phyloP scores from a whole-genome alignment of 805 yeast genomes.

The Ogataea zsoltii region DNA sequence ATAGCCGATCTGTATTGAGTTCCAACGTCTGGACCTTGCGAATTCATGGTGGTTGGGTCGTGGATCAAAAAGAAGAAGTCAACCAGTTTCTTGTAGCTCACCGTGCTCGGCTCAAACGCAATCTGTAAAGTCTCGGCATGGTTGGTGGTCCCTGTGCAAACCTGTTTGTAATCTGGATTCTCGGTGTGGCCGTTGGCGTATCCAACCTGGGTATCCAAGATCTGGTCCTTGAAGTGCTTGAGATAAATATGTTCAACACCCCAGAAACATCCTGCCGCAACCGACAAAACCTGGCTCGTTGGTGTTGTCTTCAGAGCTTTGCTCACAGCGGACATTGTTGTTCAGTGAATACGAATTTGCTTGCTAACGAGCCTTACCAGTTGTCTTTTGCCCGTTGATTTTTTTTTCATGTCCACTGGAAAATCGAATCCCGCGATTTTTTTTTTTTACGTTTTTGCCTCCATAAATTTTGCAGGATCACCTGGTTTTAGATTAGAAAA shows the following conservation, averaged over 20 bases:
- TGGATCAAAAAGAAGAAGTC: slow-evolving; percentile 90
- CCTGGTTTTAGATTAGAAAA: too few relatives aligned
- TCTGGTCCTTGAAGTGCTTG: slow-evolving; percentile 64
- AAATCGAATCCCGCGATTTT: not conserved
- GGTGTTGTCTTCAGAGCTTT: slow-evolving; percentile 30
- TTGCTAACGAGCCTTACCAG: too few relatives aligned
- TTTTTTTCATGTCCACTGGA: not conserved
- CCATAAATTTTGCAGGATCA: too few relatives aligned
- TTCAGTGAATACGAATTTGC: too few relatives aligned
- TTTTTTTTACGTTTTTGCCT: not conserved
- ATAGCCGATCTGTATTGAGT: slow-evolving; percentile 89
- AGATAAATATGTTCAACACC: slow-evolving; percentile 84
- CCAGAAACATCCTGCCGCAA: slow-evolving; percentile 78
- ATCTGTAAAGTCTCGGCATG: slow-evolving; percentile 85
- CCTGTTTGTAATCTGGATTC: slow-evolving; percentile 65
- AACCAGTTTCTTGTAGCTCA: slow-evolving; percentile 60
- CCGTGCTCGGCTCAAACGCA: slow-evolving; percentile 70
- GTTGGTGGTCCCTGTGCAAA: slow-evolving; percentile 75
- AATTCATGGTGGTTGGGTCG: slow-evolving; percentile 84
- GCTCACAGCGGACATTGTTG: slow-evolving; percentile 22
- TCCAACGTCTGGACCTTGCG: slow-evolving; percentile 88
- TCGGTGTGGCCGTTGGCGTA: slow-evolving; percentile 73
- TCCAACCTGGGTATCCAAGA: slow-evolving; percentile 82
- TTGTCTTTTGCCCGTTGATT: too few relatives aligned
- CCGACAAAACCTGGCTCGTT: slow-evolving; percentile 54